phyloP scores from a whole-genome alignment of 768 basidiomycete genomes.

The Crassisporium funariophilum region DNA sequence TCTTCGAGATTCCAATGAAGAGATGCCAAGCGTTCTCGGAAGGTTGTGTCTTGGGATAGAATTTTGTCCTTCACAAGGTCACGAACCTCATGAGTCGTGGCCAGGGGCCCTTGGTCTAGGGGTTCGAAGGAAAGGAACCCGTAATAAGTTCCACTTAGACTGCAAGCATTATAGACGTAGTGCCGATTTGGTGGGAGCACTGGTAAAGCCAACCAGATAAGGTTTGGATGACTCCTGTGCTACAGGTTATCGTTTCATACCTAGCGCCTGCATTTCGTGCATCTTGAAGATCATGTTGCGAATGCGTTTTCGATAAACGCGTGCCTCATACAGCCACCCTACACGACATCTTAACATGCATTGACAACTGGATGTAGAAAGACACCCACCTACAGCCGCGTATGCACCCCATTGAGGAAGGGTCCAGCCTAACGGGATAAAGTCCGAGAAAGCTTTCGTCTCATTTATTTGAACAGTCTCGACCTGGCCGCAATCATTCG shows the following conservation, averaged over 20 bases:
- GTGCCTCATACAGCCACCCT: constrained; percentile 24
- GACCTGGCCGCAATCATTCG: constrained; percentile 22
- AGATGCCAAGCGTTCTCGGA: constrained; percentile 5
- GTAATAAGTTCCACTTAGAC: not conserved
- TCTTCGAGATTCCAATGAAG: constrained; percentile 17
- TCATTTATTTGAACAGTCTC: constrained; percentile 25
- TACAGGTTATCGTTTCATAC: not conserved
- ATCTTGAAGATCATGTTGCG: constrained; percentile 11
- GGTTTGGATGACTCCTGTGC: not conserved
- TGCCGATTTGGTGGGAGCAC: constrained; percentile 1
- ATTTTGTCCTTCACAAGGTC: constrained; percentile 16
- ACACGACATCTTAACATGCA: not conserved
- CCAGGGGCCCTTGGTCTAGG: not conserved
- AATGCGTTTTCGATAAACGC: constrained; percentile 22
- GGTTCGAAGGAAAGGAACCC: constrained; percentile 1
- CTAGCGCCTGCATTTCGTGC: constrained; percentile 20
- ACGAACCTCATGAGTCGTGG: constrained; percentile 7
- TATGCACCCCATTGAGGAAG: constrained; percentile 27
- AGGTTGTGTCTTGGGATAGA: constrained; percentile 7
- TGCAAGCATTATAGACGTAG: not conserved
- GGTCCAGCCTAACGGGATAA: constrained; percentile 22
- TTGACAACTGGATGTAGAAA: not conserved
- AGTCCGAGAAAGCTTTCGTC: constrained; percentile 18
- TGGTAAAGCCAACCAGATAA: not conserved
- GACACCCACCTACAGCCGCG: constrained; percentile 17